Percentiles rank a stretch among this genome's conserved stretches.
phyloP scores from a whole-genome alignment of 164 flowering plant genomes.

The Nymphaea colorata region DNA sequence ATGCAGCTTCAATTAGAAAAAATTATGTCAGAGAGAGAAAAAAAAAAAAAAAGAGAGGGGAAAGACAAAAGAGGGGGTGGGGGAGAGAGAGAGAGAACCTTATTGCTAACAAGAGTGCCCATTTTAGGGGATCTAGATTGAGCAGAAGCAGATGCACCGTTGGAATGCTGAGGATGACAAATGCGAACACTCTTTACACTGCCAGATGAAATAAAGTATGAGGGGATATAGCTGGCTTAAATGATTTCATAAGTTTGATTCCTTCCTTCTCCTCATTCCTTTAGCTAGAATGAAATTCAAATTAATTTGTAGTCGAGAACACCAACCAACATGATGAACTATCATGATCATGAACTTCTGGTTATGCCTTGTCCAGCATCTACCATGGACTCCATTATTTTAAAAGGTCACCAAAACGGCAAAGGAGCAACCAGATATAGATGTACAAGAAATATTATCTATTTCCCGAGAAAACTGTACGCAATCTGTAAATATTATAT shows the following conservation, averaged over 20 bases:
- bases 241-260: neutral
- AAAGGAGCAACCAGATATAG: too few relatives aligned
- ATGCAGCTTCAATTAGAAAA: conserved; percentile 52
- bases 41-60: neutral
- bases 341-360: neutral
- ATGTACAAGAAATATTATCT: too few relatives aligned
- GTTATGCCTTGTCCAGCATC: too few relatives aligned
- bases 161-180: conserved; percentile 72
- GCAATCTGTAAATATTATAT: too few relatives aligned
- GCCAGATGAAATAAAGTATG: conserved; percentile 2
- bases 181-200: conserved; percentile 92
- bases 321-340: neutral
- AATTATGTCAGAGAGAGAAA: neutral
- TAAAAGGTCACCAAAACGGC: too few relatives aligned
- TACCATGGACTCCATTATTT: too few relatives aligned
- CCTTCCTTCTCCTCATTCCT: too few relatives aligned
- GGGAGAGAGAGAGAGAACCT: conserved; percentile 33
- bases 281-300: too few relatives aligned
- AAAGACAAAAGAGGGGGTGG: neutral
- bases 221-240: neutral
- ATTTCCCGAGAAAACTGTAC: too few relatives aligned
- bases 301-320: neutral
- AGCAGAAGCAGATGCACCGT: conserved; percentile 40
- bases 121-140: conserved; percentile 57
- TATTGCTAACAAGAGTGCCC: conserved; percentile 57